Evolutionary conservation across 306 rosid genomes (phyloP), one percentile per base, ranked within the genome.

Genomic region (Comarum palustre): DNA sequence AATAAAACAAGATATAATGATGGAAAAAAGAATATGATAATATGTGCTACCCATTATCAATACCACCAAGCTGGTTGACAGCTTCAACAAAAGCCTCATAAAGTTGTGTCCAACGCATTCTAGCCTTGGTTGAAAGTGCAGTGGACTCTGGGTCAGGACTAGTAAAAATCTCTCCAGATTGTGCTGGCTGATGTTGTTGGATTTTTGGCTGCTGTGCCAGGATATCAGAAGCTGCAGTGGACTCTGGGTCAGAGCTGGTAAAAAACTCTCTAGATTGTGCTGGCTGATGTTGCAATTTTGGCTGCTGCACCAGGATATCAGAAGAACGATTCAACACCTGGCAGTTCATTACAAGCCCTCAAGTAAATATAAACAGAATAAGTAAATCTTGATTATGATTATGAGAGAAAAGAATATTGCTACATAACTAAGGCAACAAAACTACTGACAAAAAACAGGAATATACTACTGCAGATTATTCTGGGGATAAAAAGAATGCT

Each of bases 31-130:
- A 42, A 13, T 7, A 73, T 2, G 16, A 79, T 0, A 19, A 65
- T 55, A 55, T 73, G 48, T 61, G 45, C 52, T 74, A 87, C 91
- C 57, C 86, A 87, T 96, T 82, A 80, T 91, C 99, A 50, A 91
- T 74, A 66, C 99, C 99, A 73, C 97, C 99, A 79, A 94, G 95
- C 29, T 86, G 86, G 85, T 80, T 77, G 76, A 89, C 97, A 32
- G 99, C 96, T 85, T 88, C 96, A 68, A 94, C 96, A 79, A 94
- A 94, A 72, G 96, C 89, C 82, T 89, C 95, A 1, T 94, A 97
- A 72, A 94, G 99, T 80, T 88, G 99, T 13, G 96, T 89, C 99
- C 99, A 94, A 39, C 99, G 96, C 97, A 94, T 94, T 82, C 99
- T 85, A 38, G 91, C 70, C 82, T 92, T 92, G 34, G 83, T 67